Conservation (phyloP, 352 stramenopile species). For the Globisporangium parvum region DNA sequence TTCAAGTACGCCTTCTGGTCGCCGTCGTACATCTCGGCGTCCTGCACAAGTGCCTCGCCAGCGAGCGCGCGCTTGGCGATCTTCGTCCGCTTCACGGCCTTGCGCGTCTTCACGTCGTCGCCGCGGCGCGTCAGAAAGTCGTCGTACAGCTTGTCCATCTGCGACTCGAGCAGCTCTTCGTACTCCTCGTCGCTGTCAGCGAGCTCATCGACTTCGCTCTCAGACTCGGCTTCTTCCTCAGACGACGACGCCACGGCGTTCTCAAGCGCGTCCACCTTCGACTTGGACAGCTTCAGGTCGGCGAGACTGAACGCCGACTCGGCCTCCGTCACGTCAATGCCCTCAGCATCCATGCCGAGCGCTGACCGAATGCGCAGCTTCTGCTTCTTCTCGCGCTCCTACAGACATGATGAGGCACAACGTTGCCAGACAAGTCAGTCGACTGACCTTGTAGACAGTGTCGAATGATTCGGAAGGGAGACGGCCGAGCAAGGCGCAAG, state of each 20-base stretch:
- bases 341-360: constrained; percentile 78
- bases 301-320: constrained; percentile 79
- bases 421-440: constrained; percentile 5
- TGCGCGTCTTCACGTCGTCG: constrained; percentile 77
- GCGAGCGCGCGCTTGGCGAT: constrained; percentile 78
- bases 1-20: constrained; percentile 76
- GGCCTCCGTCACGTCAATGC: constrained; percentile 76
- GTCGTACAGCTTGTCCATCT: constrained; percentile 86
- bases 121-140: constrained; percentile 70
- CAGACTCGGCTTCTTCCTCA: constrained; percentile 31
- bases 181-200: constrained; percentile 75
- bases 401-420: background rate
- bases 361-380: constrained; percentile 79
- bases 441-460: background rate
- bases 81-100: constrained; percentile 83
- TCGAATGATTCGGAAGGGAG: too few relatives aligned
- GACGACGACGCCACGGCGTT: constrained; percentile 49
- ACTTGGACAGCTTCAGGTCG: constrained; percentile 69
- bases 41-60: constrained; percentile 70
- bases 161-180: constrained; percentile 64
- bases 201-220: constrained; percentile 31
- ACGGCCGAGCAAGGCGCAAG: background rate
- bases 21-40: constrained; percentile 78
- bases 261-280: constrained; percentile 72
- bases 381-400: constrained; percentile 84